Percentiles rank a stretch among this genome's conserved stretches.
These are phyloP conservation scores for Knufia fluminis DNA, from an alignment of 2,329 filamentous ascomycete species.

Conservation along the genomic window DNA sequence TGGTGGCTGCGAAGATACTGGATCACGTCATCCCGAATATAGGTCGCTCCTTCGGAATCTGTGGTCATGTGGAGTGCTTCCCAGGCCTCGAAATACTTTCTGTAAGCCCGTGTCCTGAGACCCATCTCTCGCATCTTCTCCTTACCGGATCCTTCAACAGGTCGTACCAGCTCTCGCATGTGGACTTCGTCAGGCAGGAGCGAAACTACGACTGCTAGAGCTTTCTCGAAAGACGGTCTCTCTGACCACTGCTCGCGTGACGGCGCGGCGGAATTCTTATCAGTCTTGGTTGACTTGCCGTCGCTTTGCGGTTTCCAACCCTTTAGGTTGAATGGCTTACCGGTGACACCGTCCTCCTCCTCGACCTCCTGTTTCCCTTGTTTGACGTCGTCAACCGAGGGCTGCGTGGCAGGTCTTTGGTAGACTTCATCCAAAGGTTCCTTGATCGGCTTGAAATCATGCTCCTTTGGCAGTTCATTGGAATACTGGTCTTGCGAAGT, in stretches of 20 bases:
- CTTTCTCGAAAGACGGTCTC: slow-evolving; percentile 21
- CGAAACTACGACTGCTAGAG: slow-evolving; percentile 18
- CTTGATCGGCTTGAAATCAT: slow-evolving; percentile 7
- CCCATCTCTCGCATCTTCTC: slow-evolving; percentile 33
- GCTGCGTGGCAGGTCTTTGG: not conserved
- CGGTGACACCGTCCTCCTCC: not conserved
- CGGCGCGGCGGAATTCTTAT: not conserved
- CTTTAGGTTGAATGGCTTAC: not conserved
- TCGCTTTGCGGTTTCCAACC: slow-evolving; percentile 1
- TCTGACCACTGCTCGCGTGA: slow-evolving; percentile 15
- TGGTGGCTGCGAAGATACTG: slow-evolving; percentile 29
- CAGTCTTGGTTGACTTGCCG: not conserved
- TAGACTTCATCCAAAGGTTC: not conserved
- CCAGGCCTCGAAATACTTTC: slow-evolving; percentile 34
- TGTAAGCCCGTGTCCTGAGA: slow-evolving; percentile 32
- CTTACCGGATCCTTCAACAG: slow-evolving; percentile 32
- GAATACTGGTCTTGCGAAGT: not conserved
- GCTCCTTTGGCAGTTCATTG: not conserved
- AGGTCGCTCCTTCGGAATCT: slow-evolving; percentile 28
- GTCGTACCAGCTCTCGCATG: slow-evolving; percentile 28
- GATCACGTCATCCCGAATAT: slow-evolving; percentile 35
- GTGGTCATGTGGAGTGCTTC: slow-evolving; percentile 24
- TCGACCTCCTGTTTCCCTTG: slow-evolving; percentile 2
- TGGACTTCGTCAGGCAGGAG: slow-evolving; percentile 23
- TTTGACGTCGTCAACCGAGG: not conserved